These are phyloP conservation scores for Fusarium nurragi DNA, from an alignment of 2,329 filamentous ascomycete genomes.

Conservation along the genomic window DNA sequence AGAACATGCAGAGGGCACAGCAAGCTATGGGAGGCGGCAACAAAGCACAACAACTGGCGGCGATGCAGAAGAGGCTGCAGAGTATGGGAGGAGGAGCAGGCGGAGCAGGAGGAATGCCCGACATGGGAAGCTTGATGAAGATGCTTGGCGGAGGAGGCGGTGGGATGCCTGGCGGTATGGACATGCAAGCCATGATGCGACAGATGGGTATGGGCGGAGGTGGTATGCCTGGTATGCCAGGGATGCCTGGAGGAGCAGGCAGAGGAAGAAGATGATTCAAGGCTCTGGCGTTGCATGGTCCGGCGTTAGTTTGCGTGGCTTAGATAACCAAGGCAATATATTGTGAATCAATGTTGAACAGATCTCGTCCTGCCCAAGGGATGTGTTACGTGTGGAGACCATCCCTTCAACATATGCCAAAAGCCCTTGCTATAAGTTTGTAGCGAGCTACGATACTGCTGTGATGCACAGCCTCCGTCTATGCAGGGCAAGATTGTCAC, in stretches of 20 bases:
- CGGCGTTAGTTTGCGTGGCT: constrained; percentile 18
- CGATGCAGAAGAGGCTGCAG: constrained; percentile 95
- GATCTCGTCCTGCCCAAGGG: no score
- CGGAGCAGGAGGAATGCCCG: constrained; percentile 75
- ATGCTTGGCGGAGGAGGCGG: constrained; percentile 71
- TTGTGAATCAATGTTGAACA: no score
- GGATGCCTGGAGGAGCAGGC: constrained; percentile 40
- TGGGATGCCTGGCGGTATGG: constrained; percentile 76
- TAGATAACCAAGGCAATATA: constrained; percentile 2
- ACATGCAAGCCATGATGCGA: constrained; percentile 84
- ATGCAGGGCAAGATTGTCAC: no score
- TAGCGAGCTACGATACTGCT: no score
- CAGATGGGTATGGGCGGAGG: constrained; percentile 70
- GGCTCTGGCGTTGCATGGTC: constrained; percentile 24
- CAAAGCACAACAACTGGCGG: constrained; percentile 91
- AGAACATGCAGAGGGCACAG: constrained; percentile 95
- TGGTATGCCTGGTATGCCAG: constrained; percentile 41
- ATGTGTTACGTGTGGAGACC: no score
- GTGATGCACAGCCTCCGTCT: no score
- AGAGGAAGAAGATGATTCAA: constrained; percentile 47
- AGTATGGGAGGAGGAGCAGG: constrained; percentile 86
- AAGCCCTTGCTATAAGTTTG: no score
- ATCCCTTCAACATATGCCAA: no score
- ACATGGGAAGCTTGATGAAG: constrained; percentile 89
- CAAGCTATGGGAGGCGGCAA: constrained; percentile 90